Evolutionary conservation across 164 flowering plant species (phyloP).

Genomic region (Warburgia ugandensis): DNA sequence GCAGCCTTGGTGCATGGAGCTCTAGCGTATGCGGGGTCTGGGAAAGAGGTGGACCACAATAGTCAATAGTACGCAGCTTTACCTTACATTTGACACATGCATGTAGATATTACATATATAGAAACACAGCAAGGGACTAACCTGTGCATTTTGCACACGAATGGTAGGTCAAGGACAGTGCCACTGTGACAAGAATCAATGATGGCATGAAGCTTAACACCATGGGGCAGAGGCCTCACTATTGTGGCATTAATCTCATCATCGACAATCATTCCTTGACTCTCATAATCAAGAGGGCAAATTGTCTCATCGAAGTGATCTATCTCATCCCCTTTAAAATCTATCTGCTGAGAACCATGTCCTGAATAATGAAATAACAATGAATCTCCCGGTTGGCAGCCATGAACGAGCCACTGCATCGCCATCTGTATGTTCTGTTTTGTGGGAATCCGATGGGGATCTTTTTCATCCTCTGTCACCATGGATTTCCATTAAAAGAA

Average conservation of each 20-base stretch:
- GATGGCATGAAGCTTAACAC: conserved; percentile 86
- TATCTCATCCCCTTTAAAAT: conserved; percentile 77
- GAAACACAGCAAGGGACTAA: too few species aligned
- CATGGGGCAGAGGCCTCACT: conserved; percentile 69
- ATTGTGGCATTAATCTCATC: conserved; percentile 78
- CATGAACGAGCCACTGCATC: conserved; percentile 78
- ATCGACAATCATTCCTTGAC: conserved; percentile 90
- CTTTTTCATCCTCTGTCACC: conserved; percentile 90
- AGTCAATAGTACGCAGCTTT: too few species aligned
- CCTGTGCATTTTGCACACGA: too few species aligned
- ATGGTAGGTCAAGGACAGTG: too few species aligned
- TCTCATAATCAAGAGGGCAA: conserved; percentile 79
- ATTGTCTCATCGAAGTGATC: conserved; percentile 92
- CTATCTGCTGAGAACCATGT: conserved; percentile 75
- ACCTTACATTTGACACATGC: too few species aligned
- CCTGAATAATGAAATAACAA: conserved; percentile 83
- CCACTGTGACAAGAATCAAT: too few species aligned
- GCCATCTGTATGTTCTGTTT: conserved; percentile 77
- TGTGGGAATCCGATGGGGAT: conserved; percentile 59
- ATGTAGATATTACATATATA: too few species aligned
- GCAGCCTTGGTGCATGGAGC: too few species aligned
- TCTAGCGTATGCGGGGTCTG: too few species aligned
- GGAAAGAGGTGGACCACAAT: too few species aligned
- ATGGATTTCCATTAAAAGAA: too few species aligned
- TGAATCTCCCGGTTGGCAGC: conserved; percentile 82